These are phyloP conservation scores for Aspergillus arachidicola DNA, from an alignment of 2,329 filamentous ascomycete genomes.

Conservation along the genomic window DNA sequence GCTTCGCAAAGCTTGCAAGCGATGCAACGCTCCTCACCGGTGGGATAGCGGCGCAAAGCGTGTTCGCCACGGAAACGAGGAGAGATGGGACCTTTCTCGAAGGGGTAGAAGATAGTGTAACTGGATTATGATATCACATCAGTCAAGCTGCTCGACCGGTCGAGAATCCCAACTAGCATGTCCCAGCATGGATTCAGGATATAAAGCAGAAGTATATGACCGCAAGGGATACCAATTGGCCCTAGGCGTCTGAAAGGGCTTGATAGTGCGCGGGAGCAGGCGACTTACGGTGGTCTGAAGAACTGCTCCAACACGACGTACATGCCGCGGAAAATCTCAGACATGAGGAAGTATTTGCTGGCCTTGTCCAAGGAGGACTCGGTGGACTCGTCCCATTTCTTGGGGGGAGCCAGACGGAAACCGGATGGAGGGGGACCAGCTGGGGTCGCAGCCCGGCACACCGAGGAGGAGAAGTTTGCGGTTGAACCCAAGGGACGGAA, in stretches of 20 bases:
- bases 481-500: constrained; percentile 48
- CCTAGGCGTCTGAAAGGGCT: neutral
- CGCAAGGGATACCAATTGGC: neutral
- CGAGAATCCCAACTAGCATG: neutral
- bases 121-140: constrained; percentile 49
- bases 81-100: constrained; percentile 98
- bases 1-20: constrained; percentile 99
- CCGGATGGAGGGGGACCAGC: constrained; percentile 75
- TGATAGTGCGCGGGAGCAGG: constrained; percentile 4
- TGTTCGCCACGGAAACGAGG: constrained; percentile 98
- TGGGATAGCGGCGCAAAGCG: constrained; percentile 92
- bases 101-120: constrained; percentile 98
- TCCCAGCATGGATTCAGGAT: neutral
- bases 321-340: constrained; percentile 97
- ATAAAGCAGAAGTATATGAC: neutral
- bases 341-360: constrained; percentile 92
- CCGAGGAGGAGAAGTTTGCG: constrained; percentile 65
- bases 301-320: constrained; percentile 97
- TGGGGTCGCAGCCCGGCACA: constrained; percentile 65
- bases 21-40: constrained; percentile 97
- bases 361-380: constrained; percentile 80
- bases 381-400: constrained; percentile 77
- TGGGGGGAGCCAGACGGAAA: constrained; percentile 74
- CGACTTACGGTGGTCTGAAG: constrained; percentile 92
- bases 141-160: constrained; percentile 2